phyloP scores from a whole-genome alignment of 208 protist genomes.

The Acanthamoeba triangularis region DNA sequence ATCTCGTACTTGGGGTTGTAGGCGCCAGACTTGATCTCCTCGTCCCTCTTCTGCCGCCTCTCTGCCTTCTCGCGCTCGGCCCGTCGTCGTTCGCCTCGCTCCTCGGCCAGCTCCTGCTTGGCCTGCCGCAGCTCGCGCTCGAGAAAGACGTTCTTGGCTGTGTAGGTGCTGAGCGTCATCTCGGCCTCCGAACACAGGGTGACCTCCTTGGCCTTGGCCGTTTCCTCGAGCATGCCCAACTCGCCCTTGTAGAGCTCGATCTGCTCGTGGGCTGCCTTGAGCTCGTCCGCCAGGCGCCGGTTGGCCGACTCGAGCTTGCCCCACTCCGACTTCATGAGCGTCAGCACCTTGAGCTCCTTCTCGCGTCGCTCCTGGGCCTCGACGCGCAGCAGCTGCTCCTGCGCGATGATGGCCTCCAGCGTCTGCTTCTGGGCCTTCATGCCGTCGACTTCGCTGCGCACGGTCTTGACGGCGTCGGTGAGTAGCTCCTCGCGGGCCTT shows the following conservation, averaged over 20 bases:
- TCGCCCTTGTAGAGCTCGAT: neutral
- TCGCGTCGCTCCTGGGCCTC: slow-evolving; percentile 14
- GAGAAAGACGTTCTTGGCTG: slow-evolving; percentile 17
- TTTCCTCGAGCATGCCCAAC: slow-evolving; percentile 6
- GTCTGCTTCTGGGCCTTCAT: slow-evolving; percentile 31
- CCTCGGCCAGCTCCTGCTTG: slow-evolving; percentile 26
- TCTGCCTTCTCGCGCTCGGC: neutral
- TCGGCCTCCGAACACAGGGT: slow-evolving; percentile 31
- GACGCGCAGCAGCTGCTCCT: slow-evolving; percentile 41
- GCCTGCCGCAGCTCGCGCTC: slow-evolving; percentile 42
- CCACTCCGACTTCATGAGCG: slow-evolving; percentile 13
- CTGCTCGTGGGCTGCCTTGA: neutral
- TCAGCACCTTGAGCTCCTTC: slow-evolving; percentile 3
- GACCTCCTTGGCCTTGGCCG: slow-evolving; percentile 17
- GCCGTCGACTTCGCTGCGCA: neutral
- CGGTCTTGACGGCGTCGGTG: neutral
- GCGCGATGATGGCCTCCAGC: slow-evolving; percentile 17
- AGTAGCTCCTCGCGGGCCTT: neutral
- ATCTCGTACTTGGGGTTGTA: slow-evolving; percentile 29
- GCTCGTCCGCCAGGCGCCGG: neutral
- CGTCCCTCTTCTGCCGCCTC: neutral
- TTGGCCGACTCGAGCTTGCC: slow-evolving; percentile 32
- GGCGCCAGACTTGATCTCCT: neutral
- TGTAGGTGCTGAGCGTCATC: slow-evolving; percentile 42
- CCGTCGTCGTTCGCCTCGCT: neutral